Evolutionary conservation across 208 protist species (phyloP), one percentile per base, ranked within the genome.

Genomic region (Wallacemonas sp.): DNA sequence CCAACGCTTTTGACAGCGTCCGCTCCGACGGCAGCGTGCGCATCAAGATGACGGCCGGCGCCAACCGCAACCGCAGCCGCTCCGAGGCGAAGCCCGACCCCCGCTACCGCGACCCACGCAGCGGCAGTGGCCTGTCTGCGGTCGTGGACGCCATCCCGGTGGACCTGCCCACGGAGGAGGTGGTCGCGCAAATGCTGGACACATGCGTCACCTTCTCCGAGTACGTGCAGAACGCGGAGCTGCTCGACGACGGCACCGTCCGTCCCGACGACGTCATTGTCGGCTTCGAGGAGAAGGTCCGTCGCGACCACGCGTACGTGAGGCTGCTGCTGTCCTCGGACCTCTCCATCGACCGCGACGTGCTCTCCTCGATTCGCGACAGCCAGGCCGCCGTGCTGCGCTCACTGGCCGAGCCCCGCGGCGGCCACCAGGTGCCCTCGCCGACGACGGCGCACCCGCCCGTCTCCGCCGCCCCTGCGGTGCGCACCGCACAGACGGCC

Each of bases 1-100:
- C 89, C 1, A 85, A 89, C 63, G 82, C 75, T 44, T 93, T 93
- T 70, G 84, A 89, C 32, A 83, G 82, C 23, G 77, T 92, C 42
- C 39, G 65, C 23, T 83, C 84, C 12, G 82, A 92, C 46, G 59
- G 54, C 38, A 74, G 57, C 36, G 32, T 87, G 26, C 67, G 28
- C 28, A 20, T 81, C 41, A 45, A 49, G 11, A 49, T 71, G 32
- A 31, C 29, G 11, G 49, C 14, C 42, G 44, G 54, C 2, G 31
- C 33, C 32, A 23, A 55, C 20, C 39, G 55, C 50, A 57, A 33
- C 42, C 55, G 0, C 55, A 69, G 55, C 48, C 28, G 36, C n/a
- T 25, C 42, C 3, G 39, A 33, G 32, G 28, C 20, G 38, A 70
- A 70, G 36, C 32, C 44, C 18, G 45, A 48, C 20, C 62, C 62